A percentile compares a stretch with the other conserved stretches of the same genome.
phyloP scores from a whole-genome alignment of 345 rosid species.

The Crucihimalaya himalaica region DNA sequence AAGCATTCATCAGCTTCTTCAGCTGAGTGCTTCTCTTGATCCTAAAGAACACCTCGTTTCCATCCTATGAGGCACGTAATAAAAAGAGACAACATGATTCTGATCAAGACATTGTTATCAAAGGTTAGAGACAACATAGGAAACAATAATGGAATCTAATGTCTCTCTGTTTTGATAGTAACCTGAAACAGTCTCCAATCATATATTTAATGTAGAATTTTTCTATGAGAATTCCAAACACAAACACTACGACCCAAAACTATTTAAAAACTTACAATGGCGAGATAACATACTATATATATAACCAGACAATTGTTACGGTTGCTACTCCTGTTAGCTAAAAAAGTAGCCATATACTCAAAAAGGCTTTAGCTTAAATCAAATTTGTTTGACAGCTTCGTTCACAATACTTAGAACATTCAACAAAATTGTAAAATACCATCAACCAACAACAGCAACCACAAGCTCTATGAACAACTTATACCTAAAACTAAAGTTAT shows the following conservation, averaged over 20 bases:
- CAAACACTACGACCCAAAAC: not conserved
- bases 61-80: constrained; percentile 55
- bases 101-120: constrained; percentile 32
- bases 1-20: constrained; percentile 89
- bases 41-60: constrained; percentile 82
- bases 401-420: not conserved
- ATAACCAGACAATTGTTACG: not conserved
- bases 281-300: not conserved
- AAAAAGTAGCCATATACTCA: not conserved
- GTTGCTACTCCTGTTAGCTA: too few species aligned
- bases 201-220: not conserved
- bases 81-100: constrained; percentile 33
- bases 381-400: not conserved
- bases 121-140: not conserved
- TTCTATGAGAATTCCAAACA: not conserved
- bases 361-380: not conserved
- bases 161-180: not conserved
- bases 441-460: not conserved
- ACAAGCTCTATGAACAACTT: not conserved
- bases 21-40: constrained; percentile 85
- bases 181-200: not conserved
- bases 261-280: not conserved
- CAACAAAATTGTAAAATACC: not conserved
- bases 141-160: not conserved
- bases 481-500: not conserved